These are phyloP conservation scores for Conoideocrella luteorostrata DNA, from an alignment of 2,329 filamentous ascomycete genomes.

Conservation along the genomic window DNA sequence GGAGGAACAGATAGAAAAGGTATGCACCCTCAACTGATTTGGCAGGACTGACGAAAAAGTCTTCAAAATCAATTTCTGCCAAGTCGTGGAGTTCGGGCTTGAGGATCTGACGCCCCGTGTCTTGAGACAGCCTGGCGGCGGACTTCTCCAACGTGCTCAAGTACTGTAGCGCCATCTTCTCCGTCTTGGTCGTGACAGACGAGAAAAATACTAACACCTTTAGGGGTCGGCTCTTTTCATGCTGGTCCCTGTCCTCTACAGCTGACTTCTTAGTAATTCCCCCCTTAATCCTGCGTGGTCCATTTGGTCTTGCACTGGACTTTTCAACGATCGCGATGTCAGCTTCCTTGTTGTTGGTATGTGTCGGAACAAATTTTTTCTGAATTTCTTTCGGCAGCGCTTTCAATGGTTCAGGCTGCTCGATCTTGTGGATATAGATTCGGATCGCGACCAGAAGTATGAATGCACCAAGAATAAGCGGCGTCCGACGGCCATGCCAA, in stretches of 20 bases:
- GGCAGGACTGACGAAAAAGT: constrained; percentile 78
- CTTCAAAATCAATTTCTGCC: constrained; percentile 83
- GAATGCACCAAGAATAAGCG: constrained; percentile 34
- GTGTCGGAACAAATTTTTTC: constrained; percentile 11
- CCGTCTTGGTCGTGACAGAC: constrained; percentile 77
- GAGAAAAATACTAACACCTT: constrained; percentile 83
- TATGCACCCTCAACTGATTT: constrained; percentile 50
- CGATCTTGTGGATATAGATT: constrained; percentile 34
- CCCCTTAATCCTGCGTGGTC: constrained; percentile 45
- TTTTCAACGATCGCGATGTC: constrained; percentile 13
- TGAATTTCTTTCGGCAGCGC: constrained; percentile 31
- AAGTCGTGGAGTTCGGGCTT: constrained; percentile 67
- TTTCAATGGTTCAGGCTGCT: constrained; percentile 27
- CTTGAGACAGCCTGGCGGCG: constrained; percentile 41
- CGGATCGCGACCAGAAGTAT: constrained; percentile 32
- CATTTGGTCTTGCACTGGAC: constrained; percentile 26
- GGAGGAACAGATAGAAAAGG: constrained; percentile 74
- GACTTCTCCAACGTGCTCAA: constrained; percentile 46
- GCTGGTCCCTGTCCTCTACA: constrained; percentile 17
- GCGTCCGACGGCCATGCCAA: constrained; percentile 42
- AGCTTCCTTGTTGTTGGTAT: background rate
- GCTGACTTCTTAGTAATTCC: constrained; percentile 27
- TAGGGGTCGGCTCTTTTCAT: constrained; percentile 39
- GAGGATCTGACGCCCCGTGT: constrained; percentile 34
- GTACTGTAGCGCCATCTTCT: constrained; percentile 62